Conservation (phyloP, 768 basidiomycete genomes). For the Strobilomyces confusus region DNA sequence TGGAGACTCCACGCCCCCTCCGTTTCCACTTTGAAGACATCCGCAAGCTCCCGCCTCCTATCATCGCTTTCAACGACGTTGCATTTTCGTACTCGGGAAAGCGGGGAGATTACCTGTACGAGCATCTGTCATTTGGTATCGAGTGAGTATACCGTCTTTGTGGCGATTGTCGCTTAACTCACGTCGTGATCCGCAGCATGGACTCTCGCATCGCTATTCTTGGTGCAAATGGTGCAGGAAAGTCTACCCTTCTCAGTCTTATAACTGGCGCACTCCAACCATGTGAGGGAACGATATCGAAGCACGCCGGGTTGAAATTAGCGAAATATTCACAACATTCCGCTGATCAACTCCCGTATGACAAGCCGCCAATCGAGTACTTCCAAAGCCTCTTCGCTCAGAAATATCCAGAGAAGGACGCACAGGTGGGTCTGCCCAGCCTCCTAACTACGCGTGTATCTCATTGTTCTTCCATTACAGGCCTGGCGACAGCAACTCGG, state of each 20-base stretch:
- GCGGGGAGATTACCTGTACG: constrained; percentile 83
- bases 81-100: constrained; percentile 95
- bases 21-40: constrained; percentile 97
- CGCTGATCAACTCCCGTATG: constrained; percentile 96
- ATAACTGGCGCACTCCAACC: constrained; percentile 84
- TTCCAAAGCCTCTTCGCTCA: constrained; percentile 75
- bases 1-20: constrained; percentile 69
- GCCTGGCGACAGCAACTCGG: constrained; percentile 95
- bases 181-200: constrained; percentile 51
- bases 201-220: constrained; percentile 94
- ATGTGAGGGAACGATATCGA: constrained; percentile 79
- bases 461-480: constrained; percentile 35
- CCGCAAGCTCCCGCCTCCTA: constrained; percentile 89
- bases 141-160: constrained; percentile 56
- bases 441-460: constrained; percentile 8
- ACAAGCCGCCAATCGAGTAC: constrained; percentile 87
- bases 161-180: constrained; percentile 6
- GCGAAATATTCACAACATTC: constrained; percentile 99
- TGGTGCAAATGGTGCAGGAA: constrained; percentile 93
- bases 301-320: constrained; percentile 87
- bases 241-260: constrained; percentile 87
- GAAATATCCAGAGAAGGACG: constrained; percentile 93
- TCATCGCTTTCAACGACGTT: constrained; percentile 92
- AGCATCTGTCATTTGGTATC: constrained; percentile 92
- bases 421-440: constrained; percentile 41